Conservation (phyloP, 495 filamentous ascomycete species). For the Emericellopsis terricola region DNA sequence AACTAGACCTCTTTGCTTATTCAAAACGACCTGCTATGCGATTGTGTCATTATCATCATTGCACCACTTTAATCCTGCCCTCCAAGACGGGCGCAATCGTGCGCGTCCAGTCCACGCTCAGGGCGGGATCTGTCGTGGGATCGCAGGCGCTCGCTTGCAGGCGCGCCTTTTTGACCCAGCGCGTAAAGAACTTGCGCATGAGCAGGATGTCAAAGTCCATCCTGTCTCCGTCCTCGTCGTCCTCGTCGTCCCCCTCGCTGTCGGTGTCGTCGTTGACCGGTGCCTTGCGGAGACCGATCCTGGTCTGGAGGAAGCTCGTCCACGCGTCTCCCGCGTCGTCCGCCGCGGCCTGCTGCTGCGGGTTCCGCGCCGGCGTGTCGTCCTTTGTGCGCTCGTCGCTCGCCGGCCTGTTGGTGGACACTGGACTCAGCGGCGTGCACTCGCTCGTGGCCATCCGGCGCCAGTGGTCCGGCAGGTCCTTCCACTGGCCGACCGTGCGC, state of each 20-base stretch:
- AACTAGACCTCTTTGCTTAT: no score
- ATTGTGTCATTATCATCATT: not conserved
- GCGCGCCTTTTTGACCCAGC: constrained; percentile 59
- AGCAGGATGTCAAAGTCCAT: constrained; percentile 24
- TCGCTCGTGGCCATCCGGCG: constrained; percentile 26
- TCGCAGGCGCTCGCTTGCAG: constrained; percentile 29
- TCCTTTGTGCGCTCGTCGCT: constrained; percentile 8
- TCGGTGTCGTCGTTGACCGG: constrained; percentile 14
- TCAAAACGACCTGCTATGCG: no score
- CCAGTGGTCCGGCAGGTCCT: constrained; percentile 48
- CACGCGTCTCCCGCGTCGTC: not conserved
- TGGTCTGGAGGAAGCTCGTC: constrained; percentile 17
- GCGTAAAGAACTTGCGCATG: constrained; percentile 41
- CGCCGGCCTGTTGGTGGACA: constrained; percentile 8
- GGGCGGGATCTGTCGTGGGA: constrained; percentile 32
- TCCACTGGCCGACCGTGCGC: constrained; percentile 62
- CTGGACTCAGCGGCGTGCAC: constrained; percentile 12
- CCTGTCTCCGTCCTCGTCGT: constrained; percentile 12
- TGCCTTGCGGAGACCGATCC: constrained; percentile 23
- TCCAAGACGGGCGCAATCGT: constrained; percentile 61
- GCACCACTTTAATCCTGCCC: constrained; percentile 41
- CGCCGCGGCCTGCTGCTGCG: not conserved
- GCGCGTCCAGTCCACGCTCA: constrained; percentile 58
- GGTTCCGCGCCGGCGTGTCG: constrained; percentile 1
- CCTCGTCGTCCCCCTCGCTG: constrained; percentile 14